Conservation (phyloP, 805 yeast genomes). For the Priceomyces carsonii region DNA sequence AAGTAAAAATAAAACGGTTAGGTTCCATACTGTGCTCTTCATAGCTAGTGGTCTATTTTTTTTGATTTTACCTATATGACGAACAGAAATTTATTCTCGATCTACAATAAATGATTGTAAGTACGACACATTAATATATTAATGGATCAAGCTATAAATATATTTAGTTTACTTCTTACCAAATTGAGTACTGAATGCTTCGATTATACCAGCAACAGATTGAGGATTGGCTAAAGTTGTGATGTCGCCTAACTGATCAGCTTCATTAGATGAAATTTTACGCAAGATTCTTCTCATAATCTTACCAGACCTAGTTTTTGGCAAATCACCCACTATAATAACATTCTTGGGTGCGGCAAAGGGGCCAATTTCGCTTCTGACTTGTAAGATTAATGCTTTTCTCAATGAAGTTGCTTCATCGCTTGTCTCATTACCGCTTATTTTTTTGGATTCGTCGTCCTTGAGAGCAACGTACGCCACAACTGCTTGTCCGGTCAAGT, state of each 20-base stretch:
- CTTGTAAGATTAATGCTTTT: conserved; percentile 66
- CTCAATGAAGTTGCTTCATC: conserved; percentile 55
- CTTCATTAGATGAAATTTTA: conserved; percentile 72
- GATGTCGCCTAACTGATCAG: conserved; percentile 79
- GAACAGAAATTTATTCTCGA: conserved; percentile 1
- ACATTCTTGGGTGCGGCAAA: conserved; percentile 83
- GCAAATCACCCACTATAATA: conserved; percentile 72
- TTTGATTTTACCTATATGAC: no score
- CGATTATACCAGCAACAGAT: conserved; percentile 66
- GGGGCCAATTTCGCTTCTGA: conserved; percentile 80
- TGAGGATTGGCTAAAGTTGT: conserved; percentile 77
- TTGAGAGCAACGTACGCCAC: conserved; percentile 79
- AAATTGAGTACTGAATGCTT: conserved; percentile 38
- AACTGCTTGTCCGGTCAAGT: conserved; percentile 84
- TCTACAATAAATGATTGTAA: no score
- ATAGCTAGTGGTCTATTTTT: no score
- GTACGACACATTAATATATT: no score
- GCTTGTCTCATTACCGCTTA: conserved; percentile 29
- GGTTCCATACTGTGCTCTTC: conserved; percentile 11
- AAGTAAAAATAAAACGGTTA: conserved; percentile 22
- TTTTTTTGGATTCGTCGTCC: conserved; percentile 37
- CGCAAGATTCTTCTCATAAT: conserved; percentile 85
- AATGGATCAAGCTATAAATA: conserved; percentile 1
- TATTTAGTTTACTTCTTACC: conserved; percentile 40
- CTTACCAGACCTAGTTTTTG: conserved; percentile 85